A percentile compares a stretch with the other conserved stretches of the same genome.
These are phyloP conservation scores for Backusella morwellensis DNA, from an alignment of 192 early-diverging fungal species.

Conservation along the genomic window DNA sequence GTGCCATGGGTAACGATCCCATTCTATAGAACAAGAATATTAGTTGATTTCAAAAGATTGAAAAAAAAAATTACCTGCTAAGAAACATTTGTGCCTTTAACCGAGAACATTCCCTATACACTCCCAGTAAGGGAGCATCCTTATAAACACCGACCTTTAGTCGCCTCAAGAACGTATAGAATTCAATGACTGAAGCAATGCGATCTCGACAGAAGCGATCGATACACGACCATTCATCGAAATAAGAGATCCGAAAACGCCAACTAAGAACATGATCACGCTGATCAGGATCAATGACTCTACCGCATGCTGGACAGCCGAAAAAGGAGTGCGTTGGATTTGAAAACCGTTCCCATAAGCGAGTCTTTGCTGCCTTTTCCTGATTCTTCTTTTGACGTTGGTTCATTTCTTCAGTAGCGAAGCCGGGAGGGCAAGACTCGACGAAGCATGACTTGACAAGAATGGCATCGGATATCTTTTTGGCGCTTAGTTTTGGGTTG, in stretches of 20 bases:
- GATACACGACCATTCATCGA: slow-evolving; percentile 67
- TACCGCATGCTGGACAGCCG: slow-evolving; percentile 50
- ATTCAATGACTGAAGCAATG: slow-evolving; percentile 85
- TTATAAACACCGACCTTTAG: slow-evolving; percentile 79
- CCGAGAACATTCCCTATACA: slow-evolving; percentile 79
- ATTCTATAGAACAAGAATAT: not conserved
- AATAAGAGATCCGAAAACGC: slow-evolving; percentile 61
- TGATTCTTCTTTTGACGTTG: slow-evolving; percentile 37
- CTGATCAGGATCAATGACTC: slow-evolving; percentile 28
- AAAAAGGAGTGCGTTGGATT: slow-evolving; percentile 25
- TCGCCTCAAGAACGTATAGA: slow-evolving; percentile 85
- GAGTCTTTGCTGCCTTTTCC: slow-evolving; percentile 40
- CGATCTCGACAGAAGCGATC: slow-evolving; percentile 83
- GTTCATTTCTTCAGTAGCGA: slow-evolving; percentile 27
- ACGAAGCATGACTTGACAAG: slow-evolving; percentile 77
- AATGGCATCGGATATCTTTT: slow-evolving; percentile 85
- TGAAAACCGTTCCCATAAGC: slow-evolving; percentile 47
- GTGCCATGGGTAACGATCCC: not conserved
- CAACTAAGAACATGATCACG: slow-evolving; percentile 36
- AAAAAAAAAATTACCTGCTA: slow-evolving; percentile 4
- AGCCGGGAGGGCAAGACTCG: slow-evolving; percentile 62
- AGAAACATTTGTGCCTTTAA: slow-evolving; percentile 84
- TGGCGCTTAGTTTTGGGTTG: slow-evolving; percentile 78
- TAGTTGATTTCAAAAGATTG: not conserved
- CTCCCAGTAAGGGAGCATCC: slow-evolving; percentile 60